Evolutionary conservation across 805 yeast genomes (phyloP), one percentile per base, ranked within the genome.

Genomic region (Yarrowia osloensis): DNA sequence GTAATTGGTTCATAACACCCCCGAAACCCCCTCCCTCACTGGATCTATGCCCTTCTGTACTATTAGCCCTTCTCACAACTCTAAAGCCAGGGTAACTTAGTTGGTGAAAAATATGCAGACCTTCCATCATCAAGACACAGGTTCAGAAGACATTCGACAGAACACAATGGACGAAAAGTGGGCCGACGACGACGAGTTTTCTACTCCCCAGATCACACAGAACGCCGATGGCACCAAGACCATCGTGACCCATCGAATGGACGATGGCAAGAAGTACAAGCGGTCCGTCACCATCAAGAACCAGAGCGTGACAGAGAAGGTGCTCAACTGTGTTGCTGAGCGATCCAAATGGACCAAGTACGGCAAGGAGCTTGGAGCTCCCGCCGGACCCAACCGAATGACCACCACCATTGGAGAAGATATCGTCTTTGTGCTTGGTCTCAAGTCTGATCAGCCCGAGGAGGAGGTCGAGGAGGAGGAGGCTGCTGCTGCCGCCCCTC

Each of bases 181-280:
- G 63, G 63, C 63, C n/a, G 63, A 57, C 63, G 76, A 72, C 26
- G 78, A 74, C 44, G 75, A 69, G 44, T 84, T 90, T 70, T 87
- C 87, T 65, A 82, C 88, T 54, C 89, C 97, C 65, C 88, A 87
- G 76, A 84, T 91, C 73, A 89, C 86, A 66, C 84, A 84, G 54
- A 91, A 92, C 76, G 81, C 86, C 40, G 98, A 93, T 75, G 97
- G 97, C 67, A 89, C 97, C 69, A 91, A 90, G 79, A 91, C 97
- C 11, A 87, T 94, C 66, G 84, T 92, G 68, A 85, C 93, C 49
- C 93, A 83, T 81, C 84, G 89, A 75, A 59, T 72, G 50, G 79
- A 85, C 70, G 88, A 89, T 73, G 88, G 85, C 59, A 87, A 90
- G 77, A 92, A 89, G 76, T 91, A 89, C 70, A 91, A 89, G 78